phyloP scores from a whole-genome alignment of 116 monocot species.

The Papilionanthe hybrid region DNA sequence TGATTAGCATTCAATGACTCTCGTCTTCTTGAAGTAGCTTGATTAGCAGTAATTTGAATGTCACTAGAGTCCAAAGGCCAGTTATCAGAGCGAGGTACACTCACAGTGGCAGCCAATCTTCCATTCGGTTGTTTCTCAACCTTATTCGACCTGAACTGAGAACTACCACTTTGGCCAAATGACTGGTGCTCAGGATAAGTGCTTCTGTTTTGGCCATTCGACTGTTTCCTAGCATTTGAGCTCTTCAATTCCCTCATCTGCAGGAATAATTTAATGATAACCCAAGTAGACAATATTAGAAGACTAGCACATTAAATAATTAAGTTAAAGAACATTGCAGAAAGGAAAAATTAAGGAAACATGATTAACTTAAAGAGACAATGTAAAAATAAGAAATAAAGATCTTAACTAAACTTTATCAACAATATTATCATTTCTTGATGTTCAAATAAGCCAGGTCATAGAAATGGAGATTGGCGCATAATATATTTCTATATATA shows the following conservation, averaged over 20 bases:
- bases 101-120: slow-evolving; percentile 5
- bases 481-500: neutral
- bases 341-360: neutral
- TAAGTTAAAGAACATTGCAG: neutral
- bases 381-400: neutral
- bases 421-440: neutral
- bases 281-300: neutral
- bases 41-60: slow-evolving; percentile 30
- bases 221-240: slow-evolving; percentile 19
- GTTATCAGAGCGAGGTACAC: slow-evolving; percentile 13
- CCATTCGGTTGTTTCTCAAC: slow-evolving; percentile 16
- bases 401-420: neutral
- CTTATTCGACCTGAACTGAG: slow-evolving; percentile 27
- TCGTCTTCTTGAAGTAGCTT: slow-evolving; percentile 50
- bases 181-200: slow-evolving; percentile 13
- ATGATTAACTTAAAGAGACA: neutral
- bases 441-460: neutral
- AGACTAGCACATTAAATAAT: neutral
- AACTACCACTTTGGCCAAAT: slow-evolving; percentile 21
- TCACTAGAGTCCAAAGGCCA: slow-evolving; percentile 17
- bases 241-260: slow-evolving; percentile 41
- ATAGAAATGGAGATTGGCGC: neutral
- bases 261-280: slow-evolving; percentile 10
- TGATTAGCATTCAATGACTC: slow-evolving; percentile 79
- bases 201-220: slow-evolving; percentile 15